phyloP scores from a whole-genome alignment of 192 early-diverging fungal species.

The Backusella sp. region DNA sequence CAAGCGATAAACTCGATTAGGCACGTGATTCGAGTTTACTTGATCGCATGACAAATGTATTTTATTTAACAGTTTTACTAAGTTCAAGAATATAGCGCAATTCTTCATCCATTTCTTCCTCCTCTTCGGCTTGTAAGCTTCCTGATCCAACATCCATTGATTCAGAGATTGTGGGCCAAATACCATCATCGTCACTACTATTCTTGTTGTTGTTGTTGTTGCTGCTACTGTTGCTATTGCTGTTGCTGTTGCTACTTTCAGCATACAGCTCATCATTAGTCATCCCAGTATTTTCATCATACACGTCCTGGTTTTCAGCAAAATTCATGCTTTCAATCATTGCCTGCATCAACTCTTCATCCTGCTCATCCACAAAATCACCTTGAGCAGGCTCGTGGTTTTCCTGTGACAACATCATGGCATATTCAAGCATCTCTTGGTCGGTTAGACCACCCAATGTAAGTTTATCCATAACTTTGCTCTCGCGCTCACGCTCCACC shows the following conservation, averaged over 20 bases:
- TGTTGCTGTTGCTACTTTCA: neutral
- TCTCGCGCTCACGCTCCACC: slow-evolving; percentile 21
- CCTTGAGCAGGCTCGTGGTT: neutral
- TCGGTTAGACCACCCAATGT: slow-evolving; percentile 50
- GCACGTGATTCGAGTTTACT: neutral
- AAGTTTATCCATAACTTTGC: slow-evolving; percentile 15
- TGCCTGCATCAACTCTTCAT: slow-evolving; percentile 32
- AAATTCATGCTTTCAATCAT: slow-evolving; percentile 36
- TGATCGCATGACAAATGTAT: neutral
- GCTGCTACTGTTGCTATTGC: neutral
- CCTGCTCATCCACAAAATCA: slow-evolving; percentile 14
- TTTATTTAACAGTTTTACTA: slow-evolving; percentile 21
- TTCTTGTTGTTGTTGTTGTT: neutral
- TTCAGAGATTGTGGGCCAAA: slow-evolving; percentile 6
- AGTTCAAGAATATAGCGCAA: slow-evolving; percentile 33
- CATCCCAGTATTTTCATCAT: neutral
- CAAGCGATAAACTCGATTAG: neutral
- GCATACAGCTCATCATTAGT: neutral
- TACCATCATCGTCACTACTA: neutral
- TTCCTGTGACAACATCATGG: slow-evolving; percentile 50
- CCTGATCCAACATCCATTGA: neutral
- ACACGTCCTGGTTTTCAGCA: neutral
- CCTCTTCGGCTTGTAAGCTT: neutral
- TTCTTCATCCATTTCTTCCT: slow-evolving; percentile 35
- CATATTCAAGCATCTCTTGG: slow-evolving; percentile 55